Conservation (phyloP, 2,329 filamentous ascomycete genomes). For the Aspergillus terreus region DNA sequence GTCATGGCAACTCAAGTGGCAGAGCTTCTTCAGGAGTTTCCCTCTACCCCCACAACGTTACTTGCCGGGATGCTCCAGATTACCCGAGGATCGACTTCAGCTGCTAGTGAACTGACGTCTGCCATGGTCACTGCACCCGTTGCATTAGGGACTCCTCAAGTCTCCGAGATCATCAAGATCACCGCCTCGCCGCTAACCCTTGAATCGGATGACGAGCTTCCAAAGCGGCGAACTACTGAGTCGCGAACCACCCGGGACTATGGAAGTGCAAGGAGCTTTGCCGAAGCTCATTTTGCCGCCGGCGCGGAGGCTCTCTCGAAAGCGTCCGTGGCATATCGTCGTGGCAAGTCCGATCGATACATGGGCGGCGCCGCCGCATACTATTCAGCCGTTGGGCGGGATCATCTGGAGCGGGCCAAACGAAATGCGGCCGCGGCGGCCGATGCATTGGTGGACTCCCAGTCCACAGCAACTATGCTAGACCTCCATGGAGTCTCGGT, state of each 20-base stretch:
- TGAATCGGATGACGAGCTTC: conserved; percentile 22
- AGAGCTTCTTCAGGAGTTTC: conserved; percentile 54
- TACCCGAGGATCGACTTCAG: conserved; percentile 54
- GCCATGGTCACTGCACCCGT: conserved; percentile 44
- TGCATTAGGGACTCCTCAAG: conserved; percentile 10
- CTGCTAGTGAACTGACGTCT: conserved; percentile 58
- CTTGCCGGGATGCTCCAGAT: conserved; percentile 54
- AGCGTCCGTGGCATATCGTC: conserved; percentile 57
- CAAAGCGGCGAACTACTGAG: conserved; percentile 6
- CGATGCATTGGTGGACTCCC: conserved; percentile 63
- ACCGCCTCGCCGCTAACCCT: conserved; percentile 22
- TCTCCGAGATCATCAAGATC: conserved; percentile 44
- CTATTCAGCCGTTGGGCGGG: conserved; percentile 68
- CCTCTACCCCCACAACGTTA: conserved; percentile 46
- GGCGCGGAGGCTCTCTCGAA: conserved; percentile 53
- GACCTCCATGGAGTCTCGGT: conserved; percentile 86
- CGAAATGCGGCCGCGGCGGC: conserved; percentile 63
- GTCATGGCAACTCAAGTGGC: conserved; percentile 48
- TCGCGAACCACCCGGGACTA: conserved; percentile 17
- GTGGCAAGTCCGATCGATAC: conserved; percentile 65
- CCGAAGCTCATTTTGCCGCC: conserved; percentile 45
- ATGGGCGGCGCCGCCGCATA: conserved; percentile 73
- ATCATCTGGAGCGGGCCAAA: conserved; percentile 57
- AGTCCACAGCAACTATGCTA: conserved; percentile 59
- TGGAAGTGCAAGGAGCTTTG: conserved; percentile 32